Evolutionary conservation across 768 basidiomycete genomes (phyloP).

Genomic region (Trametes cinnabarina): DNA sequence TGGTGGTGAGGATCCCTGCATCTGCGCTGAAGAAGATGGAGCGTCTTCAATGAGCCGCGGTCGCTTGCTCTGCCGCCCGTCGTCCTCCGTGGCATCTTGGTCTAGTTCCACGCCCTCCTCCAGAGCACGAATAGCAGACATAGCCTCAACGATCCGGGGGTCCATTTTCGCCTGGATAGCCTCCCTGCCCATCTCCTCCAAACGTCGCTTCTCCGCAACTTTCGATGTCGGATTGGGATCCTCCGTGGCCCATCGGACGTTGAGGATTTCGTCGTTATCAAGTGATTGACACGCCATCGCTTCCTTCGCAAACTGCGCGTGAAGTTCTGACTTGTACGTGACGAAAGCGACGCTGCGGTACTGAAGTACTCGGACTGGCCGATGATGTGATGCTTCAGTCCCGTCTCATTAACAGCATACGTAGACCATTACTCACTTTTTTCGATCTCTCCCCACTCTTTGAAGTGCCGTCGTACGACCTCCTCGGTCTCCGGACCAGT

Average conservation of each 20-base stretch:
- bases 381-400: conserved; percentile 21
- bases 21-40: conserved; percentile 6
- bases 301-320: conserved; percentile 96
- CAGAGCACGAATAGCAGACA: conserved; percentile 79
- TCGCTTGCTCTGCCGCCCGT: conserved; percentile 38
- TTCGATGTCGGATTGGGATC: conserved; percentile 95
- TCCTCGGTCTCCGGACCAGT: conserved; percentile 89
- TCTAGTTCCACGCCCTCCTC: conserved; percentile 68
- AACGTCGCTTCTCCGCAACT: conserved; percentile 75
- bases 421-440: conserved; percentile 62
- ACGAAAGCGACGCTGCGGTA: conserved; percentile 97
- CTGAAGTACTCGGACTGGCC: conserved; percentile 80
- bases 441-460: conserved; percentile 93
- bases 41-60: conserved; percentile 30
- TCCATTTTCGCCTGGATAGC: conserved; percentile 86
- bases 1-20: conserved; percentile 24
- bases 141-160: conserved; percentile 84
- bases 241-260: conserved; percentile 98
- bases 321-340: conserved; percentile 82
- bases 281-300: conserved; percentile 98
- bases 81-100: conserved; percentile 36
- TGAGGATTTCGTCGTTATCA: conserved; percentile 96
- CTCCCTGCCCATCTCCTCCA: conserved; percentile 83
- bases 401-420: background rate
- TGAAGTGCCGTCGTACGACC: conserved; percentile 87